Conservation (phyloP, 768 basidiomycete species). For the Calvatia gigantea region DNA sequence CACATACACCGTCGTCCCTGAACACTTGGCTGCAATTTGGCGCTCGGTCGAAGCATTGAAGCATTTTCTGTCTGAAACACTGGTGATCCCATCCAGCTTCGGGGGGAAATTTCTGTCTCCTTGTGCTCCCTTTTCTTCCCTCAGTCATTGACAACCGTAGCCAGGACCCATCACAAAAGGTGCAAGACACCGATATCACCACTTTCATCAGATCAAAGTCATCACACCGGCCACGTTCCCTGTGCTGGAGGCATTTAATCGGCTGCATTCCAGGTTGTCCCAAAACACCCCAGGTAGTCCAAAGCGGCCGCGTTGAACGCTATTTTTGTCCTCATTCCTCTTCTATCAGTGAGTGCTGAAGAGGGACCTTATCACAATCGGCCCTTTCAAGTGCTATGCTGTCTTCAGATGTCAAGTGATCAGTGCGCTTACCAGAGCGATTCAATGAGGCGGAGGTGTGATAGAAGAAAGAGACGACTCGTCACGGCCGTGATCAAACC, state of each 20-base stretch:
- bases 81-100: too few relatives aligned
- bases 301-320: neutral
- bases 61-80: too few relatives aligned
- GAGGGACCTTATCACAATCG: constrained; percentile 1
- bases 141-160: neutral
- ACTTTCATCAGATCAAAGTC: neutral
- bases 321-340: neutral
- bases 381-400: neutral
- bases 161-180: neutral
- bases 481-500: constrained; percentile 5
- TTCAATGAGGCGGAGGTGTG: constrained; percentile 6
- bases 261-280: neutral
- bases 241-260: neutral
- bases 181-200: neutral
- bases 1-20: neutral
- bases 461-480: constrained; percentile 4
- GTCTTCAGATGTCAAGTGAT: constrained; percentile 1
- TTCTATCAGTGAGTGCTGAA: neutral
- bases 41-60: neutral
- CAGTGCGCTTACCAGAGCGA: neutral
- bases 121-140: neutral
- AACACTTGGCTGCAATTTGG: neutral
- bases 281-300: neutral
- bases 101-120: too few relatives aligned
- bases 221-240: neutral